Evolutionary conservation across 2,329 filamentous ascomycete species (phyloP).

Genomic region (Ceratocystis smalleyi): DNA sequence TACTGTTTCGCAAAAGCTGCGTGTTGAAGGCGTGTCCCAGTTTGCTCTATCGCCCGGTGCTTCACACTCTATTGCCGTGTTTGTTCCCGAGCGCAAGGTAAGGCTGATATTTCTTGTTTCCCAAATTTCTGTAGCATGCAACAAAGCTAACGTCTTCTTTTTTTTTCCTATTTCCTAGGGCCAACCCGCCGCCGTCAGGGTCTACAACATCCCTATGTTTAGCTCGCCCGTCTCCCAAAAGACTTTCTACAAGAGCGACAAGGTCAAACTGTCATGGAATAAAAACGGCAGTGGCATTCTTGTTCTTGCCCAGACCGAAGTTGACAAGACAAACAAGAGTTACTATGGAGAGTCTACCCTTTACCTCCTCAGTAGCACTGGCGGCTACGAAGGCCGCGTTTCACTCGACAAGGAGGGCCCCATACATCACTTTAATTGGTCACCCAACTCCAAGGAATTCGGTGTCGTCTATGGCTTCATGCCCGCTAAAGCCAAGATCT

Average conservation of each 20-base stretch:
- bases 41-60: slow-evolving; percentile 83
- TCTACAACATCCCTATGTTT: slow-evolving; percentile 87
- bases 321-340: slow-evolving; percentile 96
- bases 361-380: slow-evolving; percentile 83
- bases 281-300: slow-evolving; percentile 77
- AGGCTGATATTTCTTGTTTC: slow-evolving; percentile 19
- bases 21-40: slow-evolving; percentile 75
- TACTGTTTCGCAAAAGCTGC: slow-evolving; percentile 89
- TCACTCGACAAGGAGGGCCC: slow-evolving; percentile 91
- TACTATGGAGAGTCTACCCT: slow-evolving; percentile 98
- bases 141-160: slow-evolving; percentile 17
- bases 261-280: slow-evolving; percentile 98
- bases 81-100: slow-evolving; percentile 90
- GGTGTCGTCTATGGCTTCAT: slow-evolving; percentile 96
- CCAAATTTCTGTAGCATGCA: background rate
- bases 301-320: slow-evolving; percentile 91
- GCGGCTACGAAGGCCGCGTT: slow-evolving; percentile 82
- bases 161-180: slow-evolving; percentile 39
- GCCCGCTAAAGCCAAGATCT: slow-evolving; percentile 98
- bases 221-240: slow-evolving; percentile 75
- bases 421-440: slow-evolving; percentile 98
- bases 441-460: slow-evolving; percentile 92
- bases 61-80: slow-evolving; percentile 84
- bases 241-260: slow-evolving; percentile 98
- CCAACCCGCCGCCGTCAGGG: slow-evolving; percentile 82